Conservation (phyloP, 176 grass and related monocot genomes). For the Zea luxurians region DNA sequence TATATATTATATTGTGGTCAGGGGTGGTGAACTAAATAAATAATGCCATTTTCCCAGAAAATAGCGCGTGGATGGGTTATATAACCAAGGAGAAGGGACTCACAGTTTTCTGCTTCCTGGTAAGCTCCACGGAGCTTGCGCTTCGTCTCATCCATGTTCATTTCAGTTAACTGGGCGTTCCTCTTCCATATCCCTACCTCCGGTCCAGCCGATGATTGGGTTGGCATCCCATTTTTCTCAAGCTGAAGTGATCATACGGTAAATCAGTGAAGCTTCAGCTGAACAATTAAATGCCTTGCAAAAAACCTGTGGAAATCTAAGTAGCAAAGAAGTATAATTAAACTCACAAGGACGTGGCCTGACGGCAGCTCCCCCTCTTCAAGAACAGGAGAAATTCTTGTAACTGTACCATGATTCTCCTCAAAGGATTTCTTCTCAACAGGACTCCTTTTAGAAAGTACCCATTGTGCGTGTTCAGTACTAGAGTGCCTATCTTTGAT, state of each 20-base stretch:
- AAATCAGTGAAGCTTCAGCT: conserved; percentile 15
- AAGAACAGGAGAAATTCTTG: conserved; percentile 26
- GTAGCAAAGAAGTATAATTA: neutral
- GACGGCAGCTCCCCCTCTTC: conserved; percentile 20
- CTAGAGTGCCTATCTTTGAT: neutral
- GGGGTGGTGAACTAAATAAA: neutral
- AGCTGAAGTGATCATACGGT: conserved; percentile 1
- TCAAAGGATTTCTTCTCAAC: neutral
- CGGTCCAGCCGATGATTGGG: conserved; percentile 17
- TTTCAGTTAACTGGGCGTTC: neutral
- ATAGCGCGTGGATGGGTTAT: too few relatives aligned
- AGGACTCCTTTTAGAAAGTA: neutral
- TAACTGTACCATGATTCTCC: neutral
- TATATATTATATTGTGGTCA: neutral
- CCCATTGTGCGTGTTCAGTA: neutral
- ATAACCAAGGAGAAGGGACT: neutral
- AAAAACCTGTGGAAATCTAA: neutral
- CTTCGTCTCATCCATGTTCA: neutral
- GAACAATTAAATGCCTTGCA: neutral
- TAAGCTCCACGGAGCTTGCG: too few relatives aligned
- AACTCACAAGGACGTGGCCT: conserved; percentile 44
- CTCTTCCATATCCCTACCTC: conserved; percentile 19
- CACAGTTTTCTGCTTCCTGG: conserved; percentile 52
- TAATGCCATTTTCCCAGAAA: neutral
- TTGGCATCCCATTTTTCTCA: conserved; percentile 23